Evolutionary conservation across 23 red algal genomes (phyloP), one percentile per base, ranked within the genome.

Genomic region (Chondrus crispus): DNA sequence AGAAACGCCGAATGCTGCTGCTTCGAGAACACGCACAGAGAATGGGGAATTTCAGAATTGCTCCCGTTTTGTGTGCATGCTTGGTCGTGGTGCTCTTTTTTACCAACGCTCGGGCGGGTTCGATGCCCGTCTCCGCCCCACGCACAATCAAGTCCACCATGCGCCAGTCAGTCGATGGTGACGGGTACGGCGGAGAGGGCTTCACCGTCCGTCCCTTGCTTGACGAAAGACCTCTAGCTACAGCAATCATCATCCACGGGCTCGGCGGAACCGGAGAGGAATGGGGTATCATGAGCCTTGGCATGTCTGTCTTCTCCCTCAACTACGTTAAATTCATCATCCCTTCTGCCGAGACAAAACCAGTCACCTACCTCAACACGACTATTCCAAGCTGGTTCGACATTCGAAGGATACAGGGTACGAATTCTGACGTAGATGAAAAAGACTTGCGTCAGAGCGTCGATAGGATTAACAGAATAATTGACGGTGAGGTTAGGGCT

Each of bases 191-290:
- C 87, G 94, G 94, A 44, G 24, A 24, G 20, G 94, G 94, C 20
- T 80, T 57, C 54, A 87, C 83, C 68, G 53, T 96, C 81, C 41
- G 69, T 45, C 94, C 94, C 12, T 62, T 90, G 2, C 81, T 89
- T 50, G 32, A 75, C 30, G 87, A 74, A n/a, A 38, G 48, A 24
- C 75, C 43, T n/a, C n/a, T 46, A 43, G 78, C 95, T 1, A 85
- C 84, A 63, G 91, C 91, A 1, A 93, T 98, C 42, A 75, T 94
- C 18, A n/a, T 98, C n/a, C 96, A 98, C 55, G 96, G 96, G 8
- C 69, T 95, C 39, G 96, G 96, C 84, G 86, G 82, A 38, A 91
- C 91, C 47, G 96, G 91, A 16, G 91, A 98, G 38, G 92, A 83
- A 42, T 98, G 96, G 96, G 75, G 55, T 29, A 74, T 78, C 26